Conservation (phyloP, 2,329 filamentous ascomycete species). For the Talaromyces sp. region DNA sequence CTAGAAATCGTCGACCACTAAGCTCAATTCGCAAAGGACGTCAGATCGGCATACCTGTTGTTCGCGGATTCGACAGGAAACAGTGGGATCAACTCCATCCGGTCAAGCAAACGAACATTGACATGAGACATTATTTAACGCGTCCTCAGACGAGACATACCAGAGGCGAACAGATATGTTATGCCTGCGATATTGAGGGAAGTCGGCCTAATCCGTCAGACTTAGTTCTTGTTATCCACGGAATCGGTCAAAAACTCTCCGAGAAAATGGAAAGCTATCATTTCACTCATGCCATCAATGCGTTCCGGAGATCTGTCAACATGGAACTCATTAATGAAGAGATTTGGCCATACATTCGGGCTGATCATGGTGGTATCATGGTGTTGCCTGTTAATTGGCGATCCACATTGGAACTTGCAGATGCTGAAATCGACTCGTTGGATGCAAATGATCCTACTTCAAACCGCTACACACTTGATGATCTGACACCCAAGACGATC, state of each 20-base stretch:
- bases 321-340: conserved; percentile 70
- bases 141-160: conserved; percentile 35
- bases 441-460: conserved; percentile 54
- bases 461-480: conserved; percentile 67
- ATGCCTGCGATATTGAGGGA: conserved; percentile 61
- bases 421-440: conserved; percentile 61
- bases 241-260: conserved; percentile 93
- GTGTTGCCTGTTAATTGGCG: conserved; percentile 94
- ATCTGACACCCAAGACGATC: conserved; percentile 87
- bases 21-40: conserved; percentile 79
- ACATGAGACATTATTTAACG: conserved; percentile 42
- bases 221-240: conserved; percentile 84
- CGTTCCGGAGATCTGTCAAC: conserved; percentile 80
- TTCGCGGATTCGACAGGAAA: conserved; percentile 78
- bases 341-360: conserved; percentile 71
- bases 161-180: conserved; percentile 35
- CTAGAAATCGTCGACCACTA: conserved; percentile 77
- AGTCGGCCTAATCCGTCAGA: conserved; percentile 72
- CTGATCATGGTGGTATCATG: conserved; percentile 86
- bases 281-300: conserved; percentile 93
- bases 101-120: conserved; percentile 40
- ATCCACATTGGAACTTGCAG: conserved; percentile 80
- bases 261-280: conserved; percentile 94
- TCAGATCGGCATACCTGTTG: conserved; percentile 79
- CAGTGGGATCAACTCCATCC: conserved; percentile 73